Evolutionary conservation across 805 yeast genomes (phyloP), one percentile per base, ranked within the genome.

Genomic region (Candida manassasensis): DNA sequence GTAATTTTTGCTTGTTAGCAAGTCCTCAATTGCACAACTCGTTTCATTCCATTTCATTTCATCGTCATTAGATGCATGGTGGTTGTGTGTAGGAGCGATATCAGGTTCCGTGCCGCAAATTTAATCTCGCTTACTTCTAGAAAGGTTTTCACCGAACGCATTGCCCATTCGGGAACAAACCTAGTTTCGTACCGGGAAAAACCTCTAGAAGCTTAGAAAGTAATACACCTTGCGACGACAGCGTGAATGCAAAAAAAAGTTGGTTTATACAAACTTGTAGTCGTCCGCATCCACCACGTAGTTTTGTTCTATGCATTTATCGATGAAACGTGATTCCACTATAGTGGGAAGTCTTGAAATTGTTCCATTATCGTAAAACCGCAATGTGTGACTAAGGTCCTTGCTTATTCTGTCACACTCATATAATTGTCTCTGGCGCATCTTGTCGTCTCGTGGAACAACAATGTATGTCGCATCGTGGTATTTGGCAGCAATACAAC

Each of bases 291-390:
- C 67, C 6, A 53, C 59, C 15, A 59, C 33, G 2, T 44, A 43
- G 14, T 47, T 42, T 13, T 42, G 34, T 9, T 49, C 39, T 3
- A 64, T 50, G 24, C 64, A 51, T 12, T 42, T 57, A n/a, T 44
- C 50, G 2, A 71, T 39, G 42, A 64, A 71, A 2, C 39, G 18
- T 24, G 55, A 59, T 11, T 39, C 41, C 1, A 71, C 71, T 10
- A 68, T 48, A 18, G 54, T 49, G 1, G 75, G 68, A 11, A 68
- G 54, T 16, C 35, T 43, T 10, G 42, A 27, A 12, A 32, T 31
- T 1, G 39, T 19, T 7, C 26, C 42, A 4, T 43, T 39, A 19
- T 39, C 43, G 7, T 38, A 43, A 34, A 47, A 51, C 14, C 34
- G 18, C 18, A 48, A 33, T 15, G 17, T 19, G 18, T 41, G 35